These are phyloP conservation scores for Forsythia suspensa DNA, from an alignment of 257 asterid species.

Conservation along the genomic window DNA sequence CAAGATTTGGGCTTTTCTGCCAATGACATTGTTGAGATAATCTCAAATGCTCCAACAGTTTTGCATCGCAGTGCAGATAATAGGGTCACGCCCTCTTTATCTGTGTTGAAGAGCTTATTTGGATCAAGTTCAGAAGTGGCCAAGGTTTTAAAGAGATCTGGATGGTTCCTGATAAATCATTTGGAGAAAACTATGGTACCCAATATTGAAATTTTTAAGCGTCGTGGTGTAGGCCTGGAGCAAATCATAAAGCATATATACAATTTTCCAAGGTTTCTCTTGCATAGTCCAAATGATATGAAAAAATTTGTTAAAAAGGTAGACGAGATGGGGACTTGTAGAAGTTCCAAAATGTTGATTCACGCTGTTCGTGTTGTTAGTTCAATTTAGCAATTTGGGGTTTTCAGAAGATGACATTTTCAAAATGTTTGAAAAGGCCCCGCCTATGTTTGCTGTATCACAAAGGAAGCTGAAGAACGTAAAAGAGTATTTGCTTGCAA, in stretches of 20 bases:
- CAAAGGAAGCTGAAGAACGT: background rate
- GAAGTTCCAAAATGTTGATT: background rate
- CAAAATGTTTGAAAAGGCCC: background rate
- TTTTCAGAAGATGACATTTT: background rate
- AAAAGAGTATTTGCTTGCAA: background rate
- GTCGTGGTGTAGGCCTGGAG: conserved; percentile 20
- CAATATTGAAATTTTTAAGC: conserved; percentile 18
- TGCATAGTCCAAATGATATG: conserved; percentile 21
- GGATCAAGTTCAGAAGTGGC: conserved; percentile 23
- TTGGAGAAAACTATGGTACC: conserved; percentile 26
- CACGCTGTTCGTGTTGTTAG: background rate
- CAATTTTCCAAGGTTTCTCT: conserved; percentile 22
- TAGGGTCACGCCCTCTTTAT: conserved; percentile 6
- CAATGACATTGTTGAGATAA: conserved; percentile 8
- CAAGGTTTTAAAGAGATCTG: conserved; percentile 4
- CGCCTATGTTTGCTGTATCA: background rate
- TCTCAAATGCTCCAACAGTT: conserved; percentile 16
- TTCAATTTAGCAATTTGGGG: background rate
- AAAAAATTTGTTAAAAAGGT: conserved; percentile 12
- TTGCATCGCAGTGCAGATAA: conserved; percentile 11
- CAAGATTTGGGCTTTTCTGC: conserved; percentile 22
- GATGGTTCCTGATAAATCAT: conserved; percentile 13
- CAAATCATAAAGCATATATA: background rate
- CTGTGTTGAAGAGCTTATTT: conserved; percentile 9
- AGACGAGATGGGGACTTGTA: background rate